Evolutionary conservation across 805 yeast genomes (phyloP), one percentile per base, ranked within the genome.

Genomic region (Starmerella powellii): DNA sequence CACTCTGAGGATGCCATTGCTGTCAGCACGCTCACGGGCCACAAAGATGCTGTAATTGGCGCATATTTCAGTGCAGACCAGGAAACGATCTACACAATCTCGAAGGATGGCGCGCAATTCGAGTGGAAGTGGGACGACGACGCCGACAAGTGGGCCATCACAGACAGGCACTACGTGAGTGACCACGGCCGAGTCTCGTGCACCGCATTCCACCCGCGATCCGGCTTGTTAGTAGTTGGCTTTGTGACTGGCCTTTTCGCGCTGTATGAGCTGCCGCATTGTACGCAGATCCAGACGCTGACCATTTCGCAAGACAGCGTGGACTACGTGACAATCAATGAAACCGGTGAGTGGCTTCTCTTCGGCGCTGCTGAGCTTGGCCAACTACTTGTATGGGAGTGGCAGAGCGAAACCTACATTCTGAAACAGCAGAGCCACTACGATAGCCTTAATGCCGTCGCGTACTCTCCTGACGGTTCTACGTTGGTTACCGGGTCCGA

Each of bases 371-470:
- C 85, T 27, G 78, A 77, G 56, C 62, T 83, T 23, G 98, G 98
- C n/a, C 98, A 91, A 63, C 65, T 91, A 45, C 64, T 91, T 44
- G 98, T 91, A 0, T 91, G 94, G 68, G 98, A 91, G 68, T 91
- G 98, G 98, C 95, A 91, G 64, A 82, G 94, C 4, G 98, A 91
- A 60, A 83, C 95, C 0, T 91, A 88, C 58, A 80, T 91, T 36
- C 67, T 91, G 50, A 87, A 88, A 58, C 98, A 91, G 59, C 98
- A 91, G 63, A 96, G 97, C 19, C 98, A 91, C 63, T 88, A 83
- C 57, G 98, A 91, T 60, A 69, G 95, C 0, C 74, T 86, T 60
- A 88, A 85, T 56, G 70, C 85, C 13, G 58, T 91, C 34, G 74
- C 80, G 27, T 91, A 91, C 56, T 84, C 96, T 0, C 95, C 96